Evolutionary conservation across 176 grass and related monocot genomes (phyloP), one percentile per base, ranked within the genome.

Genomic region (Aegilops tauschii): DNA sequence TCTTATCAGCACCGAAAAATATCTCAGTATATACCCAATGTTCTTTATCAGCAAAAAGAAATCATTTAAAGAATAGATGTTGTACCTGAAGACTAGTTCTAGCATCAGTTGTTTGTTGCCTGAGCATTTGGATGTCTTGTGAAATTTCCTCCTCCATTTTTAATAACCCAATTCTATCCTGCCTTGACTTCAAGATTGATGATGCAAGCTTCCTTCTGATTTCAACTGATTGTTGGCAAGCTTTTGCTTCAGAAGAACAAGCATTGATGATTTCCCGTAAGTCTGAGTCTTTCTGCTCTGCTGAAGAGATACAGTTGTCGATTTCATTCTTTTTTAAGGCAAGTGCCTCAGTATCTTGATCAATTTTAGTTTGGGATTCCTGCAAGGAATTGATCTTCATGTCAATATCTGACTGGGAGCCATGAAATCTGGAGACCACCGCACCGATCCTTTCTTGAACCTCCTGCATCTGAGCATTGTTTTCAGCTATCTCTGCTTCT

Each of bases 401-500:
- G 73, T 93, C 91, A 84, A 96, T 93, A 92, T 80, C 93, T 61
- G 90, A 93, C 71, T 89, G 84, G 65, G 94, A 88, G 27, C 71
- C 87, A 84, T 94, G 85, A 72, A 94, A 99, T 87, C 72, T 80
- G 58, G 92, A 90, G 56, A 88, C 88, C 47, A 89, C 90, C 2
- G 50, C 18, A 61, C 85, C 91, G 23, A 99, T 96, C 78, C 87
- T 92, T 85, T 85, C 86, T 79, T 99, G 92, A 83, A 99, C 92
- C 58, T 94, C 83, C 74, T 90, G 86, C 68, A 94, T 94, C 80
- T 31, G 84, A 70, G 85, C 76, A 83, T 96, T 92, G 87, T 99
- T 99, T 85, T 96, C 88, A 87, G 90, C 82, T 87, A 99, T 99
- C 80, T 96, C 94, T 59, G 87, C 87, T 84, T 99, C 89, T 88